Base-by-base conservation (phyloP, 2,329 filamentous ascomycete genomes). In the Plectosphaerella sp. region DNA sequence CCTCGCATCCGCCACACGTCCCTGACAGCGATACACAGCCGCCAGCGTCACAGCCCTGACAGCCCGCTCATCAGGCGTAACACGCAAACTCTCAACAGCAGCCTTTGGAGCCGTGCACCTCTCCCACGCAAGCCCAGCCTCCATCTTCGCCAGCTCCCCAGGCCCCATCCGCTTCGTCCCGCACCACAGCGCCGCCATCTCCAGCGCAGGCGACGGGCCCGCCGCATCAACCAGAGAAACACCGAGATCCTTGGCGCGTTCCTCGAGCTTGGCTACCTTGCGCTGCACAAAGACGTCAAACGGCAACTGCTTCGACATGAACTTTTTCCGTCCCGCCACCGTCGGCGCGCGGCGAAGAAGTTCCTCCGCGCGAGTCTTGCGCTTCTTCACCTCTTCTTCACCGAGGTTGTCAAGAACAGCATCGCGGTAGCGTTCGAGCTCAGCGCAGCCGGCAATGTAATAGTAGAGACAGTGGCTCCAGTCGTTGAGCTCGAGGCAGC, bases 111-210 rank as follows among this genome's bases (percentile, higher is more conserved):
- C 73, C 1, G 81, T 82, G 47, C 82, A 85, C 71, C 91, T 68
- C 20, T 74, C 71, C 81, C 82, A 96, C 0, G 75, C 73, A 11
- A 96, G 70, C n/a, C 79, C 78, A 1, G 66, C 69, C 37, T 90
- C 66, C 0, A 84, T 89, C 42, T 75, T 71, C 47, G 87, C 74
- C 14, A 96, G 73, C 54, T 93, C 81, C 0, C 72, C 71, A 1
- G 71, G 61, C 2, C 80, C 75, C 89, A 96, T 95, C 51, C 91
- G 84, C 69, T 89, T 93, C 60, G 83, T 84, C 1, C 92, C 93
- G 63, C 90, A 92, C 92, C 92, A 97, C 61, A 97, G 84, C 67
- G 93, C 96, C 12, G 88, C 86, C 88, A 97, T 96, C 72, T 97
- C 94, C 62, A 91, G 83, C 1, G 90, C 75, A 0, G 94, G 94